Evolutionary conservation across 2,329 filamentous ascomycete genomes (phyloP).

Genomic region (Phyllosticta citrichinensis): DNA sequence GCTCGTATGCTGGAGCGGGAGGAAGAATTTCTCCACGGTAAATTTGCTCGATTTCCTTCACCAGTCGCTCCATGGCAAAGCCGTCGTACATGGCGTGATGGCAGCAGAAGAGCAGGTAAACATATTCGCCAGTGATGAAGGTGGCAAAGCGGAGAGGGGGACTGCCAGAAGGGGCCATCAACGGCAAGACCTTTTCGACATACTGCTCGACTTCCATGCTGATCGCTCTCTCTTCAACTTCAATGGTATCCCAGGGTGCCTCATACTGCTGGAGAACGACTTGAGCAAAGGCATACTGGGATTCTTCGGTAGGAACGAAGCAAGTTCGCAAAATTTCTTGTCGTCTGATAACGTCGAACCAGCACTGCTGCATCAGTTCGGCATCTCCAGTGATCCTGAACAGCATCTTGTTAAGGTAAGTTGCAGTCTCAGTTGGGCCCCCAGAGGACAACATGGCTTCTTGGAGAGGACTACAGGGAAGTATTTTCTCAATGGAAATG

Average conservation of each 20-base stretch:
- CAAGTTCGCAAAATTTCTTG: slow-evolving; percentile 72
- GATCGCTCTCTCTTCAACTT: slow-evolving; percentile 17
- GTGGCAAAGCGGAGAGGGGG: slow-evolving; percentile 30
- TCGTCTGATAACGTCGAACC: slow-evolving; percentile 51
- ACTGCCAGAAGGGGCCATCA: slow-evolving; percentile 29
- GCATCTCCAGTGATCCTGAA: slow-evolving; percentile 49
- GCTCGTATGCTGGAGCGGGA: slow-evolving; percentile 45
- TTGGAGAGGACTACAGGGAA: slow-evolving; percentile 80
- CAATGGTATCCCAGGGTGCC: slow-evolving; percentile 30
- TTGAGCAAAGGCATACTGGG: slow-evolving; percentile 58
- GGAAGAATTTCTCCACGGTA: slow-evolving; percentile 41
- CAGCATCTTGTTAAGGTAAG: slow-evolving; percentile 65
- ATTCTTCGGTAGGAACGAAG: slow-evolving; percentile 57
- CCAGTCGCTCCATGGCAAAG: slow-evolving; percentile 59
- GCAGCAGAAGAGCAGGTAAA: slow-evolving; percentile 41
- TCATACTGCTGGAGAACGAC: slow-evolving; percentile 48
- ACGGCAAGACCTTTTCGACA: slow-evolving; percentile 35
- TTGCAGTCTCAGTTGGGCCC: slow-evolving; percentile 31
- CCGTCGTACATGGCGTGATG: slow-evolving; percentile 88
- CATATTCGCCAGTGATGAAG: slow-evolving; percentile 14
- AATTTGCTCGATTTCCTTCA: slow-evolving; percentile 58
- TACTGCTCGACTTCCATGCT: slow-evolving; percentile 33
- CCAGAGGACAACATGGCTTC: slow-evolving; percentile 70
- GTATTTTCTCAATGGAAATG: slow-evolving; percentile 42
- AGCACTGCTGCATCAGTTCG: slow-evolving; percentile 45